Conservation (phyloP, 352 stramenopile species). For the Phytopythium mirpurense region DNA sequence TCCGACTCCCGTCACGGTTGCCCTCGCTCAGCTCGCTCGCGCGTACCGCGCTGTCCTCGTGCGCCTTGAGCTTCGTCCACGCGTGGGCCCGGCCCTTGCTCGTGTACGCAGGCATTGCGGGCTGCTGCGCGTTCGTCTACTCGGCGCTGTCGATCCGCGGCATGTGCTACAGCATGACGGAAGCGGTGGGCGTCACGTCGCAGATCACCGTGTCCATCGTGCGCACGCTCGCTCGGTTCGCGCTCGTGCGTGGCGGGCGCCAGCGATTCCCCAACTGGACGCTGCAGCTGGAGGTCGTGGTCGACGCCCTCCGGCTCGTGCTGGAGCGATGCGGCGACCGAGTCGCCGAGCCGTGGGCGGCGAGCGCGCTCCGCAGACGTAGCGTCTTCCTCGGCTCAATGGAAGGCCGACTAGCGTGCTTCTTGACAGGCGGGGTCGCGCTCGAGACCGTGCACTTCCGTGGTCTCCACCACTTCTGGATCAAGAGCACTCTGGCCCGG, state of each 20-base stretch:
- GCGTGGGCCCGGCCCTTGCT: neutral
- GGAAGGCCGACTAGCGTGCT: constrained; percentile 12
- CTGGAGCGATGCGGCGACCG: constrained; percentile 20
- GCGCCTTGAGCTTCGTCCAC: neutral
- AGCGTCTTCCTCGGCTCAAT: constrained; percentile 18
- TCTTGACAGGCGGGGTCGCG: constrained; percentile 6
- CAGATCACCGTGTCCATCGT: neutral
- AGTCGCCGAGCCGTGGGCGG: constrained; percentile 10
- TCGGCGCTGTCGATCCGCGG: neutral
- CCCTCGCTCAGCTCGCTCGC: neutral
- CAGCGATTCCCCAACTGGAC: constrained; percentile 31
- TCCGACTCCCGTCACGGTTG: neutral
- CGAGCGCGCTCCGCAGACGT: constrained; percentile 15
- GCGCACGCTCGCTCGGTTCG: neutral
- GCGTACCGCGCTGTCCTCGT: neutral
- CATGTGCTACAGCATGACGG: neutral
- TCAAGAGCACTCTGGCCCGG: constrained; percentile 7
- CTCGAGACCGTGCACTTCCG: constrained; percentile 13
- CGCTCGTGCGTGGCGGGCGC: constrained; percentile 10
- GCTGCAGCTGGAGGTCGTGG: constrained; percentile 23
- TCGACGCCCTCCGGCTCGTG: constrained; percentile 12
- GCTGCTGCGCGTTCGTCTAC: neutral
- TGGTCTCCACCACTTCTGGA: constrained; percentile 28
- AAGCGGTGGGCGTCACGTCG: neutral
- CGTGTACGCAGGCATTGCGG: neutral